Conservation (phyloP, 2,329 filamentous ascomycete species). For the Trichocomaceae sp. region DNA sequence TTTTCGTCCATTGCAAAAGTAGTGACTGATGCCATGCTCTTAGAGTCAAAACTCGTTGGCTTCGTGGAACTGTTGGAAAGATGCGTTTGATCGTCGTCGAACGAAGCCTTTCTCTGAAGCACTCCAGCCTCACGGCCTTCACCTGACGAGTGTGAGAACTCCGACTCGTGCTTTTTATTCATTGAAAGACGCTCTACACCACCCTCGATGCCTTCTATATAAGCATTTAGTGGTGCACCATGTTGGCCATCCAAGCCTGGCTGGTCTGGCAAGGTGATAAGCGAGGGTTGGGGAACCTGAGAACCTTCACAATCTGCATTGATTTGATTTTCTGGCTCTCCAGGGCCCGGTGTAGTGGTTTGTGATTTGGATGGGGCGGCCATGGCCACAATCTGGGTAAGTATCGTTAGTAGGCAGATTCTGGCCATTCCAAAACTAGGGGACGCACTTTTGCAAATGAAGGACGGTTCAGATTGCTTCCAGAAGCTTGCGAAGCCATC, state of each 20-base stretch:
- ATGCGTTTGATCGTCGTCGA: constrained; percentile 44
- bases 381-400: constrained; percentile 40
- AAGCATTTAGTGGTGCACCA: constrained; percentile 15
- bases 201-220: constrained; percentile 21
- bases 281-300: constrained; percentile 16
- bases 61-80: constrained; percentile 63
- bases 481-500: constrained; percentile 29
- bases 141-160: constrained; percentile 22
- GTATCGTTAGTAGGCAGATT: constrained; percentile 14
- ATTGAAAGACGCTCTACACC: constrained; percentile 31
- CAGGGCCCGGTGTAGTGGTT: constrained; percentile 18
- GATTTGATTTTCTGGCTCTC: constrained; percentile 21
- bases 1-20: constrained; percentile 97
- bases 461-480: constrained; percentile 36
- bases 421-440: not conserved
- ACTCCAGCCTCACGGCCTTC: constrained; percentile 24
- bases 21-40: constrained; percentile 87
- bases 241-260: constrained; percentile 22
- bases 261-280: constrained; percentile 16
- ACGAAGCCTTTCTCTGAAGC: constrained; percentile 32
- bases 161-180: constrained; percentile 22
- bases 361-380: constrained; percentile 26
- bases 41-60: constrained; percentile 82
- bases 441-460: constrained; percentile 70
- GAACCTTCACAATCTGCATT: constrained; percentile 16